phyloP scores from a whole-genome alignment of 2,329 filamentous ascomycete genomes.

The Stromatinia cepivora region DNA sequence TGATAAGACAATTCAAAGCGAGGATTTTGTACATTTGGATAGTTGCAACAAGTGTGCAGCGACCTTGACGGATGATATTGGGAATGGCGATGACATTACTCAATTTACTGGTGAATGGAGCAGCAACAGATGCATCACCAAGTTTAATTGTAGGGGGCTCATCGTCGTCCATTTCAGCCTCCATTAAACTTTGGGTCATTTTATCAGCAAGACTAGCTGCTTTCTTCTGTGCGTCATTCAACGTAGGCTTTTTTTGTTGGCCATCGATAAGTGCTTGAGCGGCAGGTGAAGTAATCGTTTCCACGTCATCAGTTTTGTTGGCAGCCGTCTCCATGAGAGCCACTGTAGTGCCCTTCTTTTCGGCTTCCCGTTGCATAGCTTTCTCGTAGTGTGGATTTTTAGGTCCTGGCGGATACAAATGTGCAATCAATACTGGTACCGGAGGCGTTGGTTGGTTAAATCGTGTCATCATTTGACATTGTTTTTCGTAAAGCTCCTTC shows the following conservation, averaged over 20 bases:
- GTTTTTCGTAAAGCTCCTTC: slow-evolving; percentile 99
- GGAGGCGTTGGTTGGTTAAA: slow-evolving; percentile 95
- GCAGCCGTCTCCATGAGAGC: slow-evolving; percentile 52
- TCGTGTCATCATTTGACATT: slow-evolving; percentile 83
- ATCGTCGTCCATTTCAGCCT: slow-evolving; percentile 77
- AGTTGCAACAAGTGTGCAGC: slow-evolving; percentile 94
- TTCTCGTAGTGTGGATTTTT: slow-evolving; percentile 92
- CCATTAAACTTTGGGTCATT: slow-evolving; percentile 84
- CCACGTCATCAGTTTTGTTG: slow-evolving; percentile 55
- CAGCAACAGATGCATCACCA: slow-evolving; percentile 93
- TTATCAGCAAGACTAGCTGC: slow-evolving; percentile 82
- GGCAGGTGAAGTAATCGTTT: slow-evolving; percentile 66
- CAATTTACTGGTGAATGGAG: slow-evolving; percentile 96
- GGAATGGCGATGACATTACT: slow-evolving; percentile 95
- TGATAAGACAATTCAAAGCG: slow-evolving; percentile 95
- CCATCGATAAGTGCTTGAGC: slow-evolving; percentile 60
- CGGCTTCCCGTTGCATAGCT: slow-evolving; percentile 82
- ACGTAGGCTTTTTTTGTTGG: slow-evolving; percentile 53
- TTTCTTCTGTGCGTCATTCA: slow-evolving; percentile 67
- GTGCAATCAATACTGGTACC: slow-evolving; percentile 86
- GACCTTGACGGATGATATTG: slow-evolving; percentile 96
- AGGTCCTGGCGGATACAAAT: slow-evolving; percentile 88
- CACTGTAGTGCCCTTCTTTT: slow-evolving; percentile 69
- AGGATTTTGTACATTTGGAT: slow-evolving; percentile 99
- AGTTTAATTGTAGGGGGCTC: slow-evolving; percentile 96